Evolutionary conservation across 2,329 filamentous ascomycete species (phyloP), one percentile per base, ranked within the genome.

Genomic region (Tolypocladium inflatum): DNA sequence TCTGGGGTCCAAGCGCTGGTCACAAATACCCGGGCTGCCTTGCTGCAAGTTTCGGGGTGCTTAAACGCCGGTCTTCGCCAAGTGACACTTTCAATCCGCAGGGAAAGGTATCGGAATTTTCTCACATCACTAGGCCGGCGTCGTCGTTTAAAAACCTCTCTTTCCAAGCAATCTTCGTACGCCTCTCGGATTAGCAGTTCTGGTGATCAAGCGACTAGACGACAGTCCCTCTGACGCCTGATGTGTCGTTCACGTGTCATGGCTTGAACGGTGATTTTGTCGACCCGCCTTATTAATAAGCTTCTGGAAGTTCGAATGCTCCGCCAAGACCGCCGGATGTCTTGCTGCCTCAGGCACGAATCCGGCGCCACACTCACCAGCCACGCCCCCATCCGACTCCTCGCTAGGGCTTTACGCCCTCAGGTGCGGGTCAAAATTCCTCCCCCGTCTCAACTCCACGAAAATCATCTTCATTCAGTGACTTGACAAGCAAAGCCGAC

Each of bases 321-420:
- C 30, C 30, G 15, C 50, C 35, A 13, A 33, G 13, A 15, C 19
- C 45, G 3, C 26, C 4, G 2, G 8, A 35, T 11, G 17, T 4
- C 35, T 21, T 42, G 45, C 30, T 58, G 57, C 63, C 63, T 65
- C 60, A 63, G 63, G 64, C 60, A 58, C 4, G 0, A 10, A 26
- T 8, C 15, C 15, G 11, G 23, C 55, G 50, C 39, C 50, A 52
- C 37, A 43, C 19, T 9, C 38, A 50, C 35, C 59, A 60, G 57
- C 37, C 57, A 62, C 57, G 48, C 62, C 59, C 59, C 60, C 54
- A 48, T 42, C 52, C 30, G 45, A 55, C 39, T 58, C 53, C 60
- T 62, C 65, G 60, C 69, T 73, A 72, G 72, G 72, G 70, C 67
- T 74, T 72, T 65, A 68, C 71, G 66, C 71, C 70, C 71, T 73